These are phyloP conservation scores for Talaromyces proteolyticus DNA, from an alignment of 495 filamentous ascomycete species.

Conservation along the genomic window DNA sequence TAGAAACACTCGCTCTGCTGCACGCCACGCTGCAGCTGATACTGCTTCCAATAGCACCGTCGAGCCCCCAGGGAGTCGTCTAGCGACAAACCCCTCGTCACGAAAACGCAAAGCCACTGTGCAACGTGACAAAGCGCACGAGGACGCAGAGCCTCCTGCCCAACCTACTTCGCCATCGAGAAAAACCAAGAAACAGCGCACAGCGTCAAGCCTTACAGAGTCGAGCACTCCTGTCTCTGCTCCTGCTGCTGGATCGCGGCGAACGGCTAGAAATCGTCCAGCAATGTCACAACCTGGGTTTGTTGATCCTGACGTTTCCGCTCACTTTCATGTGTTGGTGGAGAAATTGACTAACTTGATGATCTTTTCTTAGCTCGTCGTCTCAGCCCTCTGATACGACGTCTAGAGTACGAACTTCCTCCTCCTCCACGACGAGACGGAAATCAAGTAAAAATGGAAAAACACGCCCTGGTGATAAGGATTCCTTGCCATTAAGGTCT, in stretches of 20 bases:
- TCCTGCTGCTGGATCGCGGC: conserved; percentile 40
- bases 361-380: conserved; percentile 30
- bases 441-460: conserved; percentile 57
- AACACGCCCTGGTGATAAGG: conserved; percentile 14
- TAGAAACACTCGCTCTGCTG: conserved; percentile 77
- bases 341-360: conserved; percentile 8
- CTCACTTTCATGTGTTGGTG: not conserved
- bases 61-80: conserved; percentile 19
- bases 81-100: conserved; percentile 32
- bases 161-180: conserved; percentile 35
- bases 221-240: conserved; percentile 34
- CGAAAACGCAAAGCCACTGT: conserved; percentile 54
- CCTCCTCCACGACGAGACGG: conserved; percentile 54
- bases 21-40: conserved; percentile 66
- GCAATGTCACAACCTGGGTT: conserved; percentile 86
- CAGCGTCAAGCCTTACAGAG: conserved; percentile 24
- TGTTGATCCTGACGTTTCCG: not conserved
- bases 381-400: conserved; percentile 37
- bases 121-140: conserved; percentile 30
- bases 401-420: conserved; percentile 30
- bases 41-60: conserved; percentile 25
- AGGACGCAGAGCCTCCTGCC: conserved; percentile 31
- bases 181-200: conserved; percentile 38
- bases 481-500: not conserved
- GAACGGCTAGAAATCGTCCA: conserved; percentile 57